Evolutionary conservation across 140 eudicot genomes (phyloP).

Genomic region (Flaveria floridana): DNA sequence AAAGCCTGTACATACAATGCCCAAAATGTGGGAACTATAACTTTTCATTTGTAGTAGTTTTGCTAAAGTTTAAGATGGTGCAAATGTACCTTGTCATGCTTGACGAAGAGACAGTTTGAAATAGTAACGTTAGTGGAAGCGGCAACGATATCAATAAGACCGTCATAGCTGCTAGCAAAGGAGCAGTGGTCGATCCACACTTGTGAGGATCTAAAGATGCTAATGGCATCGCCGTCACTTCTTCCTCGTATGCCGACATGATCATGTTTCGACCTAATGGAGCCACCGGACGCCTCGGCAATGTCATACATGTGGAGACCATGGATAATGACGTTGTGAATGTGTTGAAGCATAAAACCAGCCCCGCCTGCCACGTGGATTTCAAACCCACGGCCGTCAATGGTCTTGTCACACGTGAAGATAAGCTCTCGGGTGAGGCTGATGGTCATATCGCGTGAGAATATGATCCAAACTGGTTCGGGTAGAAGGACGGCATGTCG

Average conservation of each 20-base stretch:
- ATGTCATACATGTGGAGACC: conserved; percentile 55
- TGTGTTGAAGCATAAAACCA: conserved; percentile 61
- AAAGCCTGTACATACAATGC: conserved; percentile 38
- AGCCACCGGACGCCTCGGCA: conserved; percentile 42
- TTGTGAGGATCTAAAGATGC: conserved; percentile 42
- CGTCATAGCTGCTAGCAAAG: conserved; percentile 47
- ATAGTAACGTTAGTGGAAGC: conserved; percentile 73
- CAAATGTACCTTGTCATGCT: conserved; percentile 50
- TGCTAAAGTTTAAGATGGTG: background rate
- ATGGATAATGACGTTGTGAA: conserved; percentile 55
- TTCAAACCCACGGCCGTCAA: conserved; percentile 66
- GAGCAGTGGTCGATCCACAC: conserved; percentile 72
- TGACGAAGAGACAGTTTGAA: conserved; percentile 63
- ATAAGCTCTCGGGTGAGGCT: conserved; percentile 53
- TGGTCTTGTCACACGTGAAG: conserved; percentile 59
- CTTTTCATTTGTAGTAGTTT: background rate
- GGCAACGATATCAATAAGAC: conserved; percentile 62
- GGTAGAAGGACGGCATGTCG: conserved; percentile 51
- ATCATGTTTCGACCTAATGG: conserved; percentile 47
- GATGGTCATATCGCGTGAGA: conserved; percentile 46
- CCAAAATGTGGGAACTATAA: background rate
- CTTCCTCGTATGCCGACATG: conserved; percentile 54
- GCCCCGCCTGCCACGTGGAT: conserved; percentile 57
- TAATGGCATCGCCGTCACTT: conserved; percentile 68
- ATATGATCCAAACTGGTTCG: conserved; percentile 61